These are phyloP conservation scores for Eimeria falciformis DNA, from an alignment of 169 alveolate species.

Conservation along the genomic window DNA sequence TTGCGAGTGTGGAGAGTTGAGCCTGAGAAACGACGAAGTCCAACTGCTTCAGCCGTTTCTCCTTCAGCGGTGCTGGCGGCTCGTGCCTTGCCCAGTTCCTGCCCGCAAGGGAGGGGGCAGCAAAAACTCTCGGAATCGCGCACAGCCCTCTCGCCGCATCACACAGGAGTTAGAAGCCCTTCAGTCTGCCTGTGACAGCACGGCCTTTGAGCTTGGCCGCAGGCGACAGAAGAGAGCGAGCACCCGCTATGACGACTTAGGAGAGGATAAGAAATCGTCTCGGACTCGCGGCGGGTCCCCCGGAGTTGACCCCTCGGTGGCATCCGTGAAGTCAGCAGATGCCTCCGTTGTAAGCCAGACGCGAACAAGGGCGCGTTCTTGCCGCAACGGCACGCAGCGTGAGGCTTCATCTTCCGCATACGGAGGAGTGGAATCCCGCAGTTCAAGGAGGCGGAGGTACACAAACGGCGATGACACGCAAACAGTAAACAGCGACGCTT, in stretches of 20 bases:
- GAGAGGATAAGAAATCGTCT: neutral
- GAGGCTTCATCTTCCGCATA: neutral
- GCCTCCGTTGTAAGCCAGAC: neutral
- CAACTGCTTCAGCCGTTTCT: neutral
- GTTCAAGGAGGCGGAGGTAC: neutral
- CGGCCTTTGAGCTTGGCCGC: conserved; percentile 20
- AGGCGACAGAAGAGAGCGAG: conserved; percentile 24
- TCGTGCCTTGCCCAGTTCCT: neutral
- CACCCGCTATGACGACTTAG: neutral
- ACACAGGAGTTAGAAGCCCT: conserved; percentile 39
- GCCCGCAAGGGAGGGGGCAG: neutral
- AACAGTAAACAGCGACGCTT: neutral
- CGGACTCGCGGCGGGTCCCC: neutral
- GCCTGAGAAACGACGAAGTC: neutral
- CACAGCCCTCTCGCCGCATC: conserved; percentile 50
- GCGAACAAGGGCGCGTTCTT: neutral
- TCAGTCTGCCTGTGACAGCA: conserved; percentile 37
- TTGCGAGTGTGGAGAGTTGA: neutral
- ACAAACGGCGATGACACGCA: neutral
- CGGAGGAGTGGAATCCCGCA: neutral
- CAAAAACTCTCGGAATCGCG: neutral
- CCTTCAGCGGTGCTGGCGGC: neutral
- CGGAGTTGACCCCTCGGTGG: conserved; percentile 5
- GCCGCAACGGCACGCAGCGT: neutral
- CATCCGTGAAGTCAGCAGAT: neutral